phyloP scores from a whole-genome alignment of 176 grass and related monocot genomes.

The Oryza glumipatula region DNA sequence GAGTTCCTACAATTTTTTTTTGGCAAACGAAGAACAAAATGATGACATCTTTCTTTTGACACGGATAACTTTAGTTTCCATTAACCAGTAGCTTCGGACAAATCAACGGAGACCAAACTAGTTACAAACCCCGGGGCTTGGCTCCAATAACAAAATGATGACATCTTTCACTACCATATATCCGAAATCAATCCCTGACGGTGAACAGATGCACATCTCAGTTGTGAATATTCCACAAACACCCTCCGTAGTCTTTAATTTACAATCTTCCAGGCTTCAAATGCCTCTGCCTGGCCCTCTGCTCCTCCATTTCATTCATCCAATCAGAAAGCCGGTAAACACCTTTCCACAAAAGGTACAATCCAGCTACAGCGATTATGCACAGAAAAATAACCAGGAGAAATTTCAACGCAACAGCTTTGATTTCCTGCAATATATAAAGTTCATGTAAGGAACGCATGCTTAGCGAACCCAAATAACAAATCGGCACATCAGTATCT shows the following conservation, averaged over 20 bases:
- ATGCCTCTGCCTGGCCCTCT: conserved; percentile 48
- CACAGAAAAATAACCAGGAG: conserved; percentile 55
- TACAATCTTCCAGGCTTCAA: conserved; percentile 45
- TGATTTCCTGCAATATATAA: conserved; percentile 57
- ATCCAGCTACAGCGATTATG: conserved; percentile 25
- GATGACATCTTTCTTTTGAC: neutral
- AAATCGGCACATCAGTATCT: conserved; percentile 18
- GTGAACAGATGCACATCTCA: neutral
- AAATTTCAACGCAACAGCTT: conserved; percentile 29
- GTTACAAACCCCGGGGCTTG: too few species aligned
- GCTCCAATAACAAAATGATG: neutral
- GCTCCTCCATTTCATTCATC: conserved; percentile 88
- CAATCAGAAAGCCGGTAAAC: conserved; percentile 80
- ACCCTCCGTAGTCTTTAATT: neutral
- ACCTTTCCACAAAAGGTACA: conserved; percentile 53
- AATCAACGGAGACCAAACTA: too few species aligned
- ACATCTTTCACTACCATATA: neutral
- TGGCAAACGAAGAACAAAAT: neutral
- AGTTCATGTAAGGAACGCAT: conserved; percentile 14
- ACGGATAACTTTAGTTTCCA: too few species aligned
- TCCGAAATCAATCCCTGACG: neutral
- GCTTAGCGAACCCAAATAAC: neutral
- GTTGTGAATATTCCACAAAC: neutral
- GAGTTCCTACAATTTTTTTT: neutral
- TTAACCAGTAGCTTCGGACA: too few species aligned